These are phyloP conservation scores for Dryas alaskensis DNA, from an alignment of 306 rosid genomes.

Conservation along the genomic window DNA sequence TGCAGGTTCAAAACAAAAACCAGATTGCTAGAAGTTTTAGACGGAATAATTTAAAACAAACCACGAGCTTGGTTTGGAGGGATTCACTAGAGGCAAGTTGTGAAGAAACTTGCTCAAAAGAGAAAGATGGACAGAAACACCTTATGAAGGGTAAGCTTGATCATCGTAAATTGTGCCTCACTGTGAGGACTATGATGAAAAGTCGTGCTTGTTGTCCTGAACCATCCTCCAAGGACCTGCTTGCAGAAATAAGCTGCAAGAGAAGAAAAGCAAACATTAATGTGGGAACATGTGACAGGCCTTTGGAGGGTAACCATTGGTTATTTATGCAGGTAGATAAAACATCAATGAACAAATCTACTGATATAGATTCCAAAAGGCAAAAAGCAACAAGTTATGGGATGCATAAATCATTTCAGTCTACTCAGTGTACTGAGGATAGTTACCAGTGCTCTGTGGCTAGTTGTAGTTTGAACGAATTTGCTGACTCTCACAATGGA, in stretches of 20 bases:
- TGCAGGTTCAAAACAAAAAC: constrained; percentile 1
- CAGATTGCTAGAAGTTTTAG: not conserved
- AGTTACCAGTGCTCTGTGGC: constrained; percentile 31
- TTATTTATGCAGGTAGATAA: not conserved
- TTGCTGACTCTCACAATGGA: not conserved
- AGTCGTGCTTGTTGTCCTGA: no score
- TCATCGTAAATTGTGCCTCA: no score
- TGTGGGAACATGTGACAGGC: constrained; percentile 2
- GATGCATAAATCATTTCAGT: constrained; percentile 2
- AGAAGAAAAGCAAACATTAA: not conserved
- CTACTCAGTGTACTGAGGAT: constrained; percentile 6
- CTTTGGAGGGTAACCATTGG: not conserved
- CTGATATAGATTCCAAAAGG: not conserved
- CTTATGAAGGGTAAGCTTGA: no score
- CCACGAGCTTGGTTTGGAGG: no score
- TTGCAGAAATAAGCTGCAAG: not conserved
- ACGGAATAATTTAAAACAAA: not conserved
- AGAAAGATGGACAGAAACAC: not conserved
- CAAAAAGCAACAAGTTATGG: not conserved
- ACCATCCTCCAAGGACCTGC: no score
- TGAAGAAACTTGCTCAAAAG: constrained; percentile 3
- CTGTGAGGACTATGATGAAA: no score
- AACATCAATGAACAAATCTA: constrained; percentile 1
- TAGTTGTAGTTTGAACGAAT: constrained; percentile 27
- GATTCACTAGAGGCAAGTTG: not conserved